A percentile compares a stretch with the other conserved stretches of the same genome.
Evolutionary conservation across 768 basidiomycete genomes (phyloP).

Genomic region (Naganishia onofrii): DNA sequence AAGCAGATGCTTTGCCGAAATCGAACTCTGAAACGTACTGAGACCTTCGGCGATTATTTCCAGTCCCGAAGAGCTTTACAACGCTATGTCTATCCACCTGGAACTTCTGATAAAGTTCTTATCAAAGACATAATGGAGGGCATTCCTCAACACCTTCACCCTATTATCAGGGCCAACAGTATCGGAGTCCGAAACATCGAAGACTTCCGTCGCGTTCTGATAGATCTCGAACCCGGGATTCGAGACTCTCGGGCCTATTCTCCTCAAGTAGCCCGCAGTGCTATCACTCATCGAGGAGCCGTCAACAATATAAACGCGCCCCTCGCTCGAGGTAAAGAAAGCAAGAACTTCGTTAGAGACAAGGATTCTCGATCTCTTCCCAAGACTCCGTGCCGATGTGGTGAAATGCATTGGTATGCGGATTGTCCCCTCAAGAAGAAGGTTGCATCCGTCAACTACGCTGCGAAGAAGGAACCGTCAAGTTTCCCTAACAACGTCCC

Average conservation of each 20-base stretch:
- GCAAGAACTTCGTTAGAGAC: neutral
- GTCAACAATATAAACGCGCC: neutral
- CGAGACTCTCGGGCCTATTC: neutral
- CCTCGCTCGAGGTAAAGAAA: neutral
- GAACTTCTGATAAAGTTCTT: neutral
- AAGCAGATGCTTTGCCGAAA: neutral
- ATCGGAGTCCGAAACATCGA: neutral
- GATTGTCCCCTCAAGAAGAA: neutral
- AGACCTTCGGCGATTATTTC: conserved; percentile 23
- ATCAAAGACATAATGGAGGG: conserved; percentile 21
- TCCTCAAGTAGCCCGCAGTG: neutral
- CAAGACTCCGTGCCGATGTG: neutral
- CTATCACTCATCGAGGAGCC: neutral
- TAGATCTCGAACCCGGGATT: conserved; percentile 22
- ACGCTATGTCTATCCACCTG: conserved; percentile 9
- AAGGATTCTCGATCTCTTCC: neutral
- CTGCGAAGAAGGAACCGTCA: neutral
- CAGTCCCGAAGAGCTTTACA: conserved; percentile 7
- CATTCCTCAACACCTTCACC: conserved; percentile 2
- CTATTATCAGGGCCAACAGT: conserved; percentile 9
- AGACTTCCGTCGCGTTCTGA: conserved; percentile 20
- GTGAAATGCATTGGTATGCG: neutral
- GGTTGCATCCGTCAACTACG: neutral
- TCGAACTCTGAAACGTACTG: neutral
- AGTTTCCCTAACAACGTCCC: neutral